Conservation (phyloP, 345 rosid species). For the Bruguiera parviflora region DNA sequence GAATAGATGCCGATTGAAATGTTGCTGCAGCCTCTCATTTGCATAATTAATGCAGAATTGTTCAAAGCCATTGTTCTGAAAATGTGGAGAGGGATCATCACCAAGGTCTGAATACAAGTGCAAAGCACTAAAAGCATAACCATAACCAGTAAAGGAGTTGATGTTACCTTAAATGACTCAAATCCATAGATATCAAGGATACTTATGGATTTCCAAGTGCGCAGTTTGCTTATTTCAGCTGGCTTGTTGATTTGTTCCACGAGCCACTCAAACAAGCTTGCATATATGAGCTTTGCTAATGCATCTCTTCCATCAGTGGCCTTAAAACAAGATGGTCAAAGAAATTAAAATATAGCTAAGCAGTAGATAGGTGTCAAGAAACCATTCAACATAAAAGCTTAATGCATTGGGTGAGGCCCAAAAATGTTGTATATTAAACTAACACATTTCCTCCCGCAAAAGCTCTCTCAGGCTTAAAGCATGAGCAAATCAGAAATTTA, state of each 20-base stretch:
- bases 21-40: constrained; percentile 97
- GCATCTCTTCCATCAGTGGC: constrained; percentile 85
- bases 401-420: too few relatives aligned
- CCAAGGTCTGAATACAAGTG: constrained; percentile 9
- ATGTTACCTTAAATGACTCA: constrained; percentile 77
- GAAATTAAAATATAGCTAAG: neutral
- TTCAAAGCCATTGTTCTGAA: constrained; percentile 92
- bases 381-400: too few relatives aligned
- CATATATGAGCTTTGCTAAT: constrained; percentile 80
- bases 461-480: too few relatives aligned
- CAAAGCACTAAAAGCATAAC: constrained; percentile 10
- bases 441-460: too few relatives aligned
- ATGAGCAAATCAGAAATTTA: too few relatives aligned
- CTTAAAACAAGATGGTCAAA: constrained; percentile 36
- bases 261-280: constrained; percentile 84
- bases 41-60: constrained; percentile 97
- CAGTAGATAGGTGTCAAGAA: too few relatives aligned
- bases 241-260: constrained; percentile 76
- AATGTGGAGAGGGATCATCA: constrained; percentile 26
- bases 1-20: constrained; percentile 84
- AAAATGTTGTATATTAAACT: too few relatives aligned
- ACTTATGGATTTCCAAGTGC: constrained; percentile 68
- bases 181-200: constrained; percentile 94
- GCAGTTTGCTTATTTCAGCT: constrained; percentile 49
- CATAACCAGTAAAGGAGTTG: constrained; percentile 3